Evolutionary conservation across 139 green algal genomes (phyloP), one percentile per base, ranked within the genome.

Genomic region (Chlamydomonas sp.): DNA sequence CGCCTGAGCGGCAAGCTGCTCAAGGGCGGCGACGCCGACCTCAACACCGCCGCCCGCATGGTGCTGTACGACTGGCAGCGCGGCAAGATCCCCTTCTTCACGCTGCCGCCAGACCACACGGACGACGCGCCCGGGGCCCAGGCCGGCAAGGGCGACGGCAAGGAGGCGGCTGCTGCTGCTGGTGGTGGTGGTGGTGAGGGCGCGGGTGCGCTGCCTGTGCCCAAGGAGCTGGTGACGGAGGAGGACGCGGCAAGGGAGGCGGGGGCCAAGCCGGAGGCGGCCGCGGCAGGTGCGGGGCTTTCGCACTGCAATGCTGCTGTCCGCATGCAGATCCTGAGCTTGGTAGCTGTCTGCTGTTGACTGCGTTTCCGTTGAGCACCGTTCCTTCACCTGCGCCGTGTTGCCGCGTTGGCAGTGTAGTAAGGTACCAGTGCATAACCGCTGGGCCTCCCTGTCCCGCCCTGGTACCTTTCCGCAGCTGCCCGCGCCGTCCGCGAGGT

Each of bases 11-110:
- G 95, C 74, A 96, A 96, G 89, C 92, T 96, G 77, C 85, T 96
- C 8, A 93, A 93, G 83, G 93, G 97, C 15, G 98, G 98, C 7
- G 98, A 99, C 77, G 93, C 98, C 6, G 98, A 99, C 93, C 90
- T 98, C 63, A 98, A 99, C 88, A 99, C 97, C 17, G 97, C 96
- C 1, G 97, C 97, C 2, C 96, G 97, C 79, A 99, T 99, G 95
- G 94, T 99, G 84, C 95, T 99, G 58, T 94, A 97, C 79, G 98
- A 99, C 93, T 99, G 97, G 97, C 98, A 99, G 93, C 94, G 97
- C 17, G 98, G 98, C 79, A 98, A 97, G 91, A 96, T 99, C 66
- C 98, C 98, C 63, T 99, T 97, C 94, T 99, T 99, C 92, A 95
- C 92, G 5, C 93, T 98, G 63, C 98, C 98, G 4, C 95, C 96